Evolutionary conservation across 768 basidiomycete genomes (phyloP).

Genomic region (Trametes maxima): DNA sequence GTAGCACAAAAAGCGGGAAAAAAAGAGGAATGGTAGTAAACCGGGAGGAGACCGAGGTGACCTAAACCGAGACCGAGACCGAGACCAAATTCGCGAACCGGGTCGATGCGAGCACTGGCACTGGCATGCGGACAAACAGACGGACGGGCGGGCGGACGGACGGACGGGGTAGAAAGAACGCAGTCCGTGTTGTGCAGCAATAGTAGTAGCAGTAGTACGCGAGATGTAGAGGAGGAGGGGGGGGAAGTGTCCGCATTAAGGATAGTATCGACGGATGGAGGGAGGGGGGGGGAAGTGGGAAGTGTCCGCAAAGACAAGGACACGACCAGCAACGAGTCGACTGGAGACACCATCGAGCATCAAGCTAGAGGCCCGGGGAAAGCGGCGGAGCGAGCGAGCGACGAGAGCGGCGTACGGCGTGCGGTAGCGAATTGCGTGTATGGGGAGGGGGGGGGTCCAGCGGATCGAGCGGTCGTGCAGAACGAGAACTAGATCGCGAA

Average conservation of each 20-base stretch:
- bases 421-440: not conserved
- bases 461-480: not conserved
- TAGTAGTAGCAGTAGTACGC: too few species aligned
- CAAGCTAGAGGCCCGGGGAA: too few species aligned
- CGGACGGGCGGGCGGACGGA: not conserved
- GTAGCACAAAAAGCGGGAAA: not conserved
- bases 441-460: not conserved
- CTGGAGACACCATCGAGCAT: too few species aligned
- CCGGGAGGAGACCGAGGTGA: too few species aligned
- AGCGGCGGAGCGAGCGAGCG: not conserved
- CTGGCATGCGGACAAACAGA: too few species aligned
- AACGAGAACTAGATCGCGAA: not conserved
- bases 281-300: not conserved
- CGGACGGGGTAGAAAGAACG: not conserved
- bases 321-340: too few species aligned
- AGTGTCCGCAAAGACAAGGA: not conserved
- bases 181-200: not conserved
- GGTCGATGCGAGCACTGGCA: not conserved
- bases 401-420: not conserved
- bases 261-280: too few species aligned
- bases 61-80: not conserved
- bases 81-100: not conserved
- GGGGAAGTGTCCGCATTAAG: not conserved
- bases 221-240: not conserved
- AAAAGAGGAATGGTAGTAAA: not conserved